Evolutionary conservation across 345 rosid species (phyloP).

Genomic region (Salix udensis): DNA sequence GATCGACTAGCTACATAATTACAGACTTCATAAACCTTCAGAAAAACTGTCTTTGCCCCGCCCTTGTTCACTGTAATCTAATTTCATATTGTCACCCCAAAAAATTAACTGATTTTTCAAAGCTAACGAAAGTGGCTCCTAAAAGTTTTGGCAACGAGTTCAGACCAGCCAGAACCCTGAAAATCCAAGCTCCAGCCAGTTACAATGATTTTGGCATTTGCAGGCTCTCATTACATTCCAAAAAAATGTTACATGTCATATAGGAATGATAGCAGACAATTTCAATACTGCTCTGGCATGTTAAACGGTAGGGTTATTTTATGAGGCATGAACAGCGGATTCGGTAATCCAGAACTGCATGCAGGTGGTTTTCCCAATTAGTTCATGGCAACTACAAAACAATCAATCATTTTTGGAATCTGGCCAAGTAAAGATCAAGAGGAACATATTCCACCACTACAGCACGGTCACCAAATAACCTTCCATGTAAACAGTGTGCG

Average conservation of each 20-base stretch:
- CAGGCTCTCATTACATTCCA: neutral
- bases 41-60: too few species aligned
- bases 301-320: neutral
- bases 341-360: neutral
- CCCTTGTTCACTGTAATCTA: too few species aligned
- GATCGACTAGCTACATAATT: too few species aligned
- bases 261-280: neutral
- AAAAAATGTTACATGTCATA: neutral
- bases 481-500: constrained; percentile 72
- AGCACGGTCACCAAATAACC: constrained; percentile 48
- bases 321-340: neutral
- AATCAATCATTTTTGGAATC: constrained; percentile 40
- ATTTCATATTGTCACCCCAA: too few species aligned
- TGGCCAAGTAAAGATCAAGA: constrained; percentile 44
- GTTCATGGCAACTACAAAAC: neutral
- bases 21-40: too few species aligned
- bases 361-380: neutral
- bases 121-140: too few species aligned
- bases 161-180: neutral
- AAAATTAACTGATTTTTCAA: too few species aligned
- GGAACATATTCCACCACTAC: constrained; percentile 62
- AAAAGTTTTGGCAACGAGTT: too few species aligned
- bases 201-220: neutral
- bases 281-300: neutral
- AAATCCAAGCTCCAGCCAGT: neutral